Percentiles rank a stretch among this genome's conserved stretches.
phyloP scores from a whole-genome alignment of 208 protist genomes.

The Wallacemonas sp. region DNA sequence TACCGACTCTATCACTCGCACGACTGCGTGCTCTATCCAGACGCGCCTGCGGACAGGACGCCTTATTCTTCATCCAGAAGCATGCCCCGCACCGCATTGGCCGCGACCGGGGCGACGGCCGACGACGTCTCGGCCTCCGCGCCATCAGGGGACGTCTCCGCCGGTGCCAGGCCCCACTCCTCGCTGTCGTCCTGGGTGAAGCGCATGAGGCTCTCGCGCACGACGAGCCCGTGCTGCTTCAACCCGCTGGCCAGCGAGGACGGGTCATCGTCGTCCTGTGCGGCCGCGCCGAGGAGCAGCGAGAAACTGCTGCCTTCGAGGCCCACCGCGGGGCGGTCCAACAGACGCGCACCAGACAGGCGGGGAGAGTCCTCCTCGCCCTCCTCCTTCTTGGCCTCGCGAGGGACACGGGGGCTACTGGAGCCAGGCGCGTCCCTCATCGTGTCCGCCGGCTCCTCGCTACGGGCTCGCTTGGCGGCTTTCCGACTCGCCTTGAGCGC shows the following conservation, averaged over 20 bases:
- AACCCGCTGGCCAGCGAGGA: neutral
- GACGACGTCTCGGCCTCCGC: neutral
- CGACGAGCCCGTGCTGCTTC: neutral
- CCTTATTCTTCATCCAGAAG: constrained; percentile 36
- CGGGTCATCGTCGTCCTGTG: neutral
- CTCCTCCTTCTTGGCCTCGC: too few relatives aligned
- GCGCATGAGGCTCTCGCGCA: neutral
- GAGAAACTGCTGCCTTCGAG: constrained; percentile 2
- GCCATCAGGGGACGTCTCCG: neutral
- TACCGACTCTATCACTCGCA: too few relatives aligned
- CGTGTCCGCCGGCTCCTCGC: neutral
- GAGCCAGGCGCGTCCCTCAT: too few relatives aligned
- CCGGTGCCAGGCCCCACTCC: neutral
- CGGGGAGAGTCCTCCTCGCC: neutral
- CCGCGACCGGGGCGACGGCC: neutral
- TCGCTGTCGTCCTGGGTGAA: constrained; percentile 4
- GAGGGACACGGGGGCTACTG: too few relatives aligned
- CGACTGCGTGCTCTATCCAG: too few relatives aligned
- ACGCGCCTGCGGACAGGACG: too few relatives aligned
- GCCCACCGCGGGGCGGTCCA: neutral
- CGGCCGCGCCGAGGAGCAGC: neutral
- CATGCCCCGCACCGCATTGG: constrained; percentile 15
- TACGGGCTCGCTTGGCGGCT: neutral
- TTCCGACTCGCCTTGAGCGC: neutral
- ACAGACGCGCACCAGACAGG: neutral